Conservation (phyloP, 2,329 filamentous ascomycete genomes). For the Cladosporium oxysporum region DNA sequence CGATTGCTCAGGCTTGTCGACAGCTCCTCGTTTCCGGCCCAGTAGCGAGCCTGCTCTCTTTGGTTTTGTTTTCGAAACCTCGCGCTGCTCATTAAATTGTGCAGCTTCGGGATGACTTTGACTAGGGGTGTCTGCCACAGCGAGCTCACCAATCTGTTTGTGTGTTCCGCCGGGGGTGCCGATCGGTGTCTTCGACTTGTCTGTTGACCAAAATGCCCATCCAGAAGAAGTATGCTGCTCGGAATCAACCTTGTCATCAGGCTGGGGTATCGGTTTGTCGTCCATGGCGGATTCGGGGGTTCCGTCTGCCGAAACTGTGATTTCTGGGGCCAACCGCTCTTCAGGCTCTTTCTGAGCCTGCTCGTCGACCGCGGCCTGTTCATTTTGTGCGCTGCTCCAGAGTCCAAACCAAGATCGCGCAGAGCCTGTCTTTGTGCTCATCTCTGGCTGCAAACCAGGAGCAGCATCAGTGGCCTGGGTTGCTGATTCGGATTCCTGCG, state of each 20-base stretch:
- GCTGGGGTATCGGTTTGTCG: neutral
- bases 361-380: slow-evolving; percentile 33
- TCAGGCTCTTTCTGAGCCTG: slow-evolving; percentile 26
- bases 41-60: slow-evolving; percentile 28
- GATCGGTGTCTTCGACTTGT: slow-evolving; percentile 53
- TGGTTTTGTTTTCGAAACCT: slow-evolving; percentile 24
- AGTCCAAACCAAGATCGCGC: slow-evolving; percentile 50
- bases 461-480: neutral
- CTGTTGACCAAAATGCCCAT: slow-evolving; percentile 80
- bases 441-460: slow-evolving; percentile 26
- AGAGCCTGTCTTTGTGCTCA: slow-evolving; percentile 24
- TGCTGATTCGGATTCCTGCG: neutral
- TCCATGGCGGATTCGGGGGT: slow-evolving; percentile 11
- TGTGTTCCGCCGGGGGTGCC: slow-evolving; percentile 59
- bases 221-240: slow-evolving; percentile 56
- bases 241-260: slow-evolving; percentile 19
- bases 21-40: slow-evolving; percentile 27
- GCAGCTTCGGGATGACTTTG: slow-evolving; percentile 53
- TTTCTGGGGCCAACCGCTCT: slow-evolving; percentile 20
- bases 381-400: slow-evolving; percentile 52
- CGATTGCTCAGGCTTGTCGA: slow-evolving; percentile 26
- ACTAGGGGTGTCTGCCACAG: slow-evolving; percentile 53
- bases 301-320: slow-evolving; percentile 22
- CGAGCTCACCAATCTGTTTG: slow-evolving; percentile 55
- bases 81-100: slow-evolving; percentile 49